Base-by-base conservation (phyloP, 2,329 filamentous ascomycete species). In the Westerdykella sp. region DNA sequence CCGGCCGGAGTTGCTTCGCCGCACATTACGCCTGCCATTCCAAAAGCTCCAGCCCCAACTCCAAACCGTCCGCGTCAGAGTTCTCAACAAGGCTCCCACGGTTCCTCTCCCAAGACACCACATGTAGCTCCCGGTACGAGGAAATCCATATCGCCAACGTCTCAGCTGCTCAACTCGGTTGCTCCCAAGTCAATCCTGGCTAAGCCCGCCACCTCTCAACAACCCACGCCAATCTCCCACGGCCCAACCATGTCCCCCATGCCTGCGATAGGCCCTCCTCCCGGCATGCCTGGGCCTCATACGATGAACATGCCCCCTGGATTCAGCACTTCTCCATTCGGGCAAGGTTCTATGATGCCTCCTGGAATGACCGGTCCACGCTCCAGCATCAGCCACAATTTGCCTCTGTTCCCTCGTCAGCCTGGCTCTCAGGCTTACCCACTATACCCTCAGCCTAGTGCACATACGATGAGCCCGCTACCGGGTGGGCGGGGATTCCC, bases 11-110 rank as follows among this genome's bases (percentile, higher is more conserved):
- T 84, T 50, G 80, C 81, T 38, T 96, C 91, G 13, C 91, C 91
- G 6, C 87, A 88, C 61, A 78, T 91, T 40, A 93, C 87, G 28
- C 91, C 93, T 6, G 83, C 81, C 21, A 70, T 95, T 37, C 83
- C 89, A 11, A 95, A 95, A 64, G 32, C 32, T 28, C 25, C 25
- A 12, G 83, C 83, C 15, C 82, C 88, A 5, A 90, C 87, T 11
- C 87, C 89, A 7, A 84, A 81, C 51, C 84, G 85, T 49, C 78
- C 82, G 31, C 82, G 87, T 43, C 86, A 90, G 47, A 70, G 80
- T 37, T 93, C 88, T 7, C 87, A 94, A 50, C 88, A 93, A 62
- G 84, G 83, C 21, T 81, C 81, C 9, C 80, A 83, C 60, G 74
- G 79, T 6, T 78, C 80, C 6, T 84, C 81, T 40, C 85, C 87